A percentile compares a stretch with the other conserved stretches of the same genome.
phyloP scores from a whole-genome alignment of 192 early-diverging fungal genomes.

The Helicostylum pulchrum region DNA sequence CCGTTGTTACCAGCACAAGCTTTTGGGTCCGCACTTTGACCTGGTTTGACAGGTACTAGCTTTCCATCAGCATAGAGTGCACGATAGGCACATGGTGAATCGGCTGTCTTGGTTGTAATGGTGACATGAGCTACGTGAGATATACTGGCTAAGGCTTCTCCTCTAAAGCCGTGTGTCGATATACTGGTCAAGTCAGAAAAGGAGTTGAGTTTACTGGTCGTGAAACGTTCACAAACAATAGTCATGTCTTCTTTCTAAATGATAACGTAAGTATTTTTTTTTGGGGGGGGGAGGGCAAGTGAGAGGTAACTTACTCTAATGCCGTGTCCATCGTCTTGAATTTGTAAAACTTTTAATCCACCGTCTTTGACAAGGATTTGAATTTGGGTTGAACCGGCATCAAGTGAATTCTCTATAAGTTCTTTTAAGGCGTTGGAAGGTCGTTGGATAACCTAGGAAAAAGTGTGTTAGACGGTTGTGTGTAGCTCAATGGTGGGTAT shows the following conservation, averaged over 20 bases:
- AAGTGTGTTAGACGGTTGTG: not conserved
- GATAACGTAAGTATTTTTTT: not conserved
- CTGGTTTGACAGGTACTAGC: conserved; percentile 72
- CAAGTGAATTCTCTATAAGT: conserved; percentile 93
- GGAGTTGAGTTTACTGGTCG: conserved; percentile 84
- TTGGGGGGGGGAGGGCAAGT: conserved; percentile 10
- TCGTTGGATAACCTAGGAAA: conserved; percentile 82
- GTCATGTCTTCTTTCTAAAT: conserved; percentile 76
- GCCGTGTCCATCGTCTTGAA: conserved; percentile 93
- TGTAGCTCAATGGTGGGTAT: not conserved
- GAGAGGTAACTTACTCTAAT: conserved; percentile 53
- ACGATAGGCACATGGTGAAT: conserved; percentile 74
- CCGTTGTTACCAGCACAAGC: conserved; percentile 95
- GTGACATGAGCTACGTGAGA: conserved; percentile 92
- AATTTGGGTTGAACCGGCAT: conserved; percentile 87
- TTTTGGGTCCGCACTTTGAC: conserved; percentile 74
- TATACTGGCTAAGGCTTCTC: conserved; percentile 96
- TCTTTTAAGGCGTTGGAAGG: conserved; percentile 97
- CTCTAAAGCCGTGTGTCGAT: conserved; percentile 93
- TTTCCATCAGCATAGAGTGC: conserved; percentile 87
- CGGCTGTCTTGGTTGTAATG: conserved; percentile 74
- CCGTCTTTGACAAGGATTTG: conserved; percentile 84
- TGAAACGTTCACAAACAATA: conserved; percentile 93
- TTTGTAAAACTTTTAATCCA: conserved; percentile 90
- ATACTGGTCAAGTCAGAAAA: conserved; percentile 87